Evolutionary conservation across 2,329 filamentous ascomycete genomes (phyloP), one percentile per base, ranked within the genome.

Genomic region (Xylariaceae sp.): DNA sequence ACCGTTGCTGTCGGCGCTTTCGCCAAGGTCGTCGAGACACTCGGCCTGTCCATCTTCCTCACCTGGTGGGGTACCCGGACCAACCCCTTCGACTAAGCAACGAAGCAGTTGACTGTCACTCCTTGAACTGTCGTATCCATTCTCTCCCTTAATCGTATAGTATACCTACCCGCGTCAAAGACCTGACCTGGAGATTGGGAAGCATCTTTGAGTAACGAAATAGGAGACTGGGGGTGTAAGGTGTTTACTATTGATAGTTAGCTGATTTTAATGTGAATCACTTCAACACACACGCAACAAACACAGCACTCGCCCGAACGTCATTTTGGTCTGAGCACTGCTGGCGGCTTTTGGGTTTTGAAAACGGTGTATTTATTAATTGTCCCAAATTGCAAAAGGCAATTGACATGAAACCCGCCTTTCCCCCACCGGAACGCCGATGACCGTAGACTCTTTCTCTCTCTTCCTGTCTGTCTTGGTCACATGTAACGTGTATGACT

Each of bases 51-150:
- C 64, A 75, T 96, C 71, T 91, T 97, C 84, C 82, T 97, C 70
- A 96, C 91, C 74, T 97, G 90, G 89, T 97, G 93, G 93, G 93
- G 93, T 72, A 97, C 93, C 72, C 88, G 89, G 74, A 94, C 91
- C 78, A 93, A 92, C 81, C 91, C 91, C 62, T 95, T 96, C 76
- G 86, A 92, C 73, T 92, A 88, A 72, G 17, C 1, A 6, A 45
- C 10, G 11, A 49, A n/a, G 37, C 11, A 42, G 9, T 42, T 8
- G 37, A 42, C 37, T 9, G 37, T 42, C 37, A 42, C 1, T 17
- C n/a, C 51, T 58, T 44, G 42, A 45, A 56, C 51, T 64, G 57
- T 65, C 57, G 23, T 63, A 61, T 67, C 64, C 63, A 62, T 51
- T 51, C 57, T 55, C 57, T 64, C 48, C 50, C 52, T 50, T 57